Base-by-base conservation (phyloP, 2,329 filamentous ascomycete species). In the Botrytis fragariae region DNA sequence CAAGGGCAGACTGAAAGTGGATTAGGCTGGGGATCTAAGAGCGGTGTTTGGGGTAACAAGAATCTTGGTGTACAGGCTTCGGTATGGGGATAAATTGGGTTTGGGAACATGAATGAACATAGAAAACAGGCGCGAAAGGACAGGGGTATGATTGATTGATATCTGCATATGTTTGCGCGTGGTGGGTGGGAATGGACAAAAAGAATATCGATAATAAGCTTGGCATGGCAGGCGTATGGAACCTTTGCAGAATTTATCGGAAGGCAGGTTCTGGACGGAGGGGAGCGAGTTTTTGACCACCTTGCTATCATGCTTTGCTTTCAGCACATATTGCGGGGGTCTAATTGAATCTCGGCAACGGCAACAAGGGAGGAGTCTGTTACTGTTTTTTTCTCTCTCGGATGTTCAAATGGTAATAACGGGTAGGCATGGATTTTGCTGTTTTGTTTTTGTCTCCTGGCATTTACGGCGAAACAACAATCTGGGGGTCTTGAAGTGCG, bases 61-160 rank as follows among this genome's bases (percentile, higher is more conserved):
- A 93, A 80, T 93, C 90, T 97, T 75, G 93, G 94, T 77, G 92
- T 95, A 75, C 94, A 97, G 82, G 94, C 95, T 77, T 97, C 94
- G 77, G 95, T 98, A 78, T 98, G 95, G 95, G 95, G 95, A 79
- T 98, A 91, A 77, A 74, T 54, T 68, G 44, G n/a, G 39, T 37
- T 54, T 63, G 57, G 45, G 25, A 54, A 29, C 7, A 54, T 42
- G 48, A 54, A 73, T 62, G 48, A 67, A 63, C 35, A 57, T 62
- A 70, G 65, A 70, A 73, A 63, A 70, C 32, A 62, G 72, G 65
- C 65, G 65, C 48, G 72, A 42, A 48, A 48, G 67, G 59, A 70
- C 45, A 63, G 48, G 62, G 59, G 65, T 63, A 73, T 60, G 60
- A 59, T 62, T 73, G 59, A 29, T 64, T 68, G 67, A 69, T 42